Base-by-base conservation (phyloP, 2,329 filamentous ascomycete genomes). In the Aspergillus puulaauensis region DNA sequence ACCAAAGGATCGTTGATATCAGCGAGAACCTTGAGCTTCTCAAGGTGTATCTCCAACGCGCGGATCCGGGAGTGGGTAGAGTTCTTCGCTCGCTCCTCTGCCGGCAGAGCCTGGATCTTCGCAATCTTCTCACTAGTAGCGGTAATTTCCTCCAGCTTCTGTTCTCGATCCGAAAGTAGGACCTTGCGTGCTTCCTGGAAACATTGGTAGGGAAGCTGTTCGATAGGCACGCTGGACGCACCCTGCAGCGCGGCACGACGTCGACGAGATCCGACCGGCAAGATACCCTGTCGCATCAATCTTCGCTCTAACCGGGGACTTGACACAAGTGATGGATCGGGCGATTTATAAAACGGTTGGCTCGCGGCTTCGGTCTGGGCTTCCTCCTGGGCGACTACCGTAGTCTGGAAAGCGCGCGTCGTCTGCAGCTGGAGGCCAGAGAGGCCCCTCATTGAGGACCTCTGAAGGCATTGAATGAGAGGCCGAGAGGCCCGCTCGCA, bases 1-100 rank as follows among this genome's bases (percentile, higher is more conserved):
- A 98, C 91, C 39, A 91, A 68, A 1, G 95, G 95, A 71, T 98
- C 95, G 73, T 98, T 98, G 75, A 96, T 92, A 71, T 99, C 95
- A 23, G 92, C 93, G 61, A 90, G 78, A 40, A 99, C 88, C 83
- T 97, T 96, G 71, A 96, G 80, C 54, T 87, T 75, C 71, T 96
- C 89, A 55, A 97, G 71, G 67, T 91, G 80, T 64, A 83, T 79
- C 69, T 85, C 81, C 86, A 97, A 85, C 65, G 87, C 89, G 46
- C 79, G 78, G 60, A 98, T 69, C 63, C 84, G 83, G 58, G 80
- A 82, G 68, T 90, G 83, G 77, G 91, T 90, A 67, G 81, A 82
- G 61, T 73, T 71, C 70, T 87, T 82, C 5, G 89, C 89, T 37
- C 87, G 88, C 52, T 88, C 75, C 47, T 82, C 77, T 48, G 81